These are phyloP conservation scores for Gaertneriomyces semiglobifer DNA, from an alignment of 192 early-diverging fungal genomes.

Conservation along the genomic window DNA sequence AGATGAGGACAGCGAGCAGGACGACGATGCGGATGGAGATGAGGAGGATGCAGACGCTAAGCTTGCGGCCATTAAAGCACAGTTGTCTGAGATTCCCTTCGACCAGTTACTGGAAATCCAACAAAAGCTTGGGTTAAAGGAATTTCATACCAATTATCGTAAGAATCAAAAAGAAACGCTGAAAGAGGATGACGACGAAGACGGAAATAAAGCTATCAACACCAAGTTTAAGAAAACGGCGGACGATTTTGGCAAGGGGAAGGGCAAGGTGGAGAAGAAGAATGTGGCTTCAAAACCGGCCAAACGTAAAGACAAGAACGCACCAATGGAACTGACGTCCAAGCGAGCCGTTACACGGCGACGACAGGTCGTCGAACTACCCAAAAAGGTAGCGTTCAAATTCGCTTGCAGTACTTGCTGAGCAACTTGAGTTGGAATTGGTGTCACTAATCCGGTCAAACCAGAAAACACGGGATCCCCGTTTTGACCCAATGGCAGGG, in stretches of 20 bases:
- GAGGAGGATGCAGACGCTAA: neutral
- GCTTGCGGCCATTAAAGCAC: constrained; percentile 17
- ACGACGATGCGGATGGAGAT: neutral
- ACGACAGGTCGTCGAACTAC: constrained; percentile 64
- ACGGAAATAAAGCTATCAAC: neutral
- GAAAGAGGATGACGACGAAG: neutral
- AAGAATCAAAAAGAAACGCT: neutral
- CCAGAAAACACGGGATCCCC: constrained; percentile 82
- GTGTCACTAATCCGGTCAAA: neutral
- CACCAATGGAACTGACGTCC: constrained; percentile 72
- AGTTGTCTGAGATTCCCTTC: constrained; percentile 75
- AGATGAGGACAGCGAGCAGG: neutral
- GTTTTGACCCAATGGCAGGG: constrained; percentile 88
- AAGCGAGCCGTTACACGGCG: constrained; percentile 71
- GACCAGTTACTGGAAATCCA: constrained; percentile 75
- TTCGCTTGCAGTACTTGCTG: neutral
- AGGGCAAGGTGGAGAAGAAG: constrained; percentile 37
- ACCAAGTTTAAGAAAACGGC: constrained; percentile 16
- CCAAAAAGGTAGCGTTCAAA: constrained; percentile 43
- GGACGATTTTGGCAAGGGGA: constrained; percentile 26
- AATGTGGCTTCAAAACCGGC: constrained; percentile 24
- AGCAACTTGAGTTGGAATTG: neutral
- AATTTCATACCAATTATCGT: constrained; percentile 51
- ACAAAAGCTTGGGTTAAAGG: constrained; percentile 65
- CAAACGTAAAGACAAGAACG: constrained; percentile 40